These are phyloP conservation scores for Nitzschia sp. DNA, from an alignment of 108 stramenopile species.

Conservation along the genomic window DNA sequence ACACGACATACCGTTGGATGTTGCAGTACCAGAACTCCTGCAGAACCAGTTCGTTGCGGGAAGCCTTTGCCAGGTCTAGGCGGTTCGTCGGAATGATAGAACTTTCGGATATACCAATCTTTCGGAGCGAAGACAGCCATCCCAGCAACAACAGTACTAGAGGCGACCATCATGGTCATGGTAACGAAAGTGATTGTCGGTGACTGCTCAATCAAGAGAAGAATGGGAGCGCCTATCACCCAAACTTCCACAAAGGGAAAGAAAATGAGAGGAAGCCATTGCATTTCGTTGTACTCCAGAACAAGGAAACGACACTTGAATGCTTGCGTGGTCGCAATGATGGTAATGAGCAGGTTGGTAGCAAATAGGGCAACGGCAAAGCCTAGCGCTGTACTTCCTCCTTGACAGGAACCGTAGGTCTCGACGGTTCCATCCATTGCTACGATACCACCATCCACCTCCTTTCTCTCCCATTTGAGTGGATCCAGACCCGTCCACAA, in stretches of 20 bases:
- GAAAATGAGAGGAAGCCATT: constrained; percentile 32
- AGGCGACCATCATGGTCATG: constrained; percentile 20
- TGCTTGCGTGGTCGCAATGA: constrained; percentile 25
- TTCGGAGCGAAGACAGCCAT: constrained; percentile 34
- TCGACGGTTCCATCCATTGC: constrained; percentile 18
- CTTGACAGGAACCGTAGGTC: constrained; percentile 31
- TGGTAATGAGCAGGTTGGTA: constrained; percentile 16
- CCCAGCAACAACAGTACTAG: constrained; percentile 12
- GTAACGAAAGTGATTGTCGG: constrained; percentile 28
- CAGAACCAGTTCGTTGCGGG: constrained; percentile 12
- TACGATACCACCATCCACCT: constrained; percentile 11
- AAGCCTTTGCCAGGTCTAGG: constrained; percentile 1
- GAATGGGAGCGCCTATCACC: constrained; percentile 28
- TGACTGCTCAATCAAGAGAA: constrained; percentile 13
- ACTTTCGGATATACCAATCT: constrained; percentile 42
- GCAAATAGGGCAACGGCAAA: constrained; percentile 20
- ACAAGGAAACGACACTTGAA: constrained; percentile 37
- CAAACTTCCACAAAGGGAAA: constrained; percentile 38
- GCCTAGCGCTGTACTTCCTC: not conserved
- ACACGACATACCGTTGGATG: constrained; percentile 31
- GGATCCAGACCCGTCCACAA: constrained; percentile 39
- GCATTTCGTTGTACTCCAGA: constrained; percentile 38
- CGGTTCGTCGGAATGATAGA: constrained; percentile 14
- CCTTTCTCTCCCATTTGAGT: constrained; percentile 30
- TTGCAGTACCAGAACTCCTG: constrained; percentile 26